Conservation (phyloP, 2,329 filamentous ascomycete species). For the Pseudogymnoascus sp. region DNA sequence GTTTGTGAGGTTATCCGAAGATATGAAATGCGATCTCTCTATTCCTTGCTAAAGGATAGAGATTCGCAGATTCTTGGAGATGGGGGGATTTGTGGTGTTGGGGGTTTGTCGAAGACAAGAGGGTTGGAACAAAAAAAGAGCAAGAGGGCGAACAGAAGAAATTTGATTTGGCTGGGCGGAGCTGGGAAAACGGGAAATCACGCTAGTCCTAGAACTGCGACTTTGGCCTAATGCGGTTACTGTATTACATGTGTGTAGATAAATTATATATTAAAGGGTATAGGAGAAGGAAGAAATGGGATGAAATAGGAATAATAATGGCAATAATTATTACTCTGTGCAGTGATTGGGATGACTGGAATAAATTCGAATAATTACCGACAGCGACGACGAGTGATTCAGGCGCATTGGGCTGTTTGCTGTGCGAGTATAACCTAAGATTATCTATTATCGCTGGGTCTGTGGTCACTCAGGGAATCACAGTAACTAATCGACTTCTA, state of each 20-base stretch:
- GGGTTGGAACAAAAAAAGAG: constrained; percentile 6
- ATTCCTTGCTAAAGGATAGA: constrained; percentile 7
- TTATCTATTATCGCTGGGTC: neutral
- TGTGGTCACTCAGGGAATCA: neutral
- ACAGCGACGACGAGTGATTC: neutral
- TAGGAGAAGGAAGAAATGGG: neutral
- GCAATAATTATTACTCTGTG: neutral
- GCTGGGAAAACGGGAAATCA: constrained; percentile 8
- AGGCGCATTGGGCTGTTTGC: neutral
- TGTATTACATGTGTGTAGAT: constrained; percentile 3
- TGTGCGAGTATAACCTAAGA: neutral
- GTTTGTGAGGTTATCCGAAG: constrained; percentile 8
- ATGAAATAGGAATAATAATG: neutral
- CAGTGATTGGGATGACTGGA: neutral
- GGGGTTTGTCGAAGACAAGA: constrained; percentile 6
- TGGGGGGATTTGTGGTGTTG: neutral
- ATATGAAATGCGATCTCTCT: constrained; percentile 10
- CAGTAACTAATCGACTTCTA: neutral
- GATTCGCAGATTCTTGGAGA: constrained; percentile 5
- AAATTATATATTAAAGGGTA: neutral
- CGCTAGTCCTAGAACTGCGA: neutral
- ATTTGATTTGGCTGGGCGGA: constrained; percentile 7
- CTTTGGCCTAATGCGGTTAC: neutral
- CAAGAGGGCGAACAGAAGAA: constrained; percentile 7
- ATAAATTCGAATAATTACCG: neutral